phyloP scores from a whole-genome alignment of 495 filamentous ascomycete genomes.

The Chaetomium cochliodes region DNA sequence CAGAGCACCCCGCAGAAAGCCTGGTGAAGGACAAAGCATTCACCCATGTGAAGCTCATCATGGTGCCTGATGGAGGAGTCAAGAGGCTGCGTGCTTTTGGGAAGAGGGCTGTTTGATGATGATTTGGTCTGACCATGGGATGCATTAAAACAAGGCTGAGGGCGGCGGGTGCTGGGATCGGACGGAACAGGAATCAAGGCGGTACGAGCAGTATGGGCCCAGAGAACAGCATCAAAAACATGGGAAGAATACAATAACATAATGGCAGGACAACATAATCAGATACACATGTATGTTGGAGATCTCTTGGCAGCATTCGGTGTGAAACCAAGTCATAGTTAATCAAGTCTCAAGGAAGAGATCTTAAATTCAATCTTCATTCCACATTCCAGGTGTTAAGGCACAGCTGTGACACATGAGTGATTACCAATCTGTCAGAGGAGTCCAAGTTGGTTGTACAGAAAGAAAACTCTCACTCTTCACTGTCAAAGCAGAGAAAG shows the following conservation, averaged over 20 bases:
- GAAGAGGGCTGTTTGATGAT: constrained; percentile 53
- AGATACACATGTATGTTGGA: background rate
- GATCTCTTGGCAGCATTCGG: background rate
- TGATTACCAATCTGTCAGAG: background rate
- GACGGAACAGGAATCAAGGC: background rate
- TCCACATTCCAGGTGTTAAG: background rate
- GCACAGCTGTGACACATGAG: background rate
- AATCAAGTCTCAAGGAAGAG: no score
- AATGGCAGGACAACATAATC: background rate
- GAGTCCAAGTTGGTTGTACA: no score
- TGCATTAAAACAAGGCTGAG: constrained; percentile 9
- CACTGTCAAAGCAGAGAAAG: no score
- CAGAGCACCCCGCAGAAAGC: constrained; percentile 70
- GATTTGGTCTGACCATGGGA: background rate
- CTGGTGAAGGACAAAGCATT: constrained; percentile 57
- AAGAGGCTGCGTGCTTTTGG: constrained; percentile 83
- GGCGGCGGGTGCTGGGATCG: background rate
- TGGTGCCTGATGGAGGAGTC: constrained; percentile 89
- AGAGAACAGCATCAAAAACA: no score
- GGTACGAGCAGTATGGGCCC: no score
- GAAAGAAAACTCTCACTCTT: no score
- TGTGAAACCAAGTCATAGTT: no score
- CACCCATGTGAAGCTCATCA: constrained; percentile 82
- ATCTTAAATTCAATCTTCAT: no score
- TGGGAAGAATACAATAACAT: background rate